Percentiles rank a stretch among this genome's conserved stretches.
Evolutionary conservation across 2,329 filamentous ascomycete genomes (phyloP).

Genomic region (Mycosphaerella sp.): DNA sequence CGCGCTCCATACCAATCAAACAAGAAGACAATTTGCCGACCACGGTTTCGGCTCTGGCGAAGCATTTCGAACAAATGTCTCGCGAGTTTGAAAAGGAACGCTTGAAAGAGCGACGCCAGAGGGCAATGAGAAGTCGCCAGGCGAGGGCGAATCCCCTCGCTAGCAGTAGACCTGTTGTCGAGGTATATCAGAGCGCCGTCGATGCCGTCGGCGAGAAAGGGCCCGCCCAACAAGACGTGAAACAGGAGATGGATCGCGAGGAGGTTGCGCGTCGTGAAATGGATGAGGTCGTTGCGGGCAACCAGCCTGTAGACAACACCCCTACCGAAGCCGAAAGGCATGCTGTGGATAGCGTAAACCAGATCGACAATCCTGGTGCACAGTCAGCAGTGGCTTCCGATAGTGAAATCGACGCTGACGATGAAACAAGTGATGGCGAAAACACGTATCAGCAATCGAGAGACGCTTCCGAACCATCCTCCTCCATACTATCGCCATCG

Average conservation of each 20-base stretch:
- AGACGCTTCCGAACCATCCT: conserved; percentile 36
- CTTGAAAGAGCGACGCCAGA: conserved; percentile 73
- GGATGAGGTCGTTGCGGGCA: conserved; percentile 17
- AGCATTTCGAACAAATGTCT: conserved; percentile 94
- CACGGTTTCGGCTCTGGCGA: conserved; percentile 84
- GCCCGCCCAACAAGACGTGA: conserved; percentile 3
- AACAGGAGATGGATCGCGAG: conserved; percentile 9
- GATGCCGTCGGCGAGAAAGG: conserved; percentile 61
- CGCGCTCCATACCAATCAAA: conserved; percentile 69
- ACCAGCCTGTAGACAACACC: conserved; percentile 19
- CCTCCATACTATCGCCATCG: conserved; percentile 47
- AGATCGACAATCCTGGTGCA: neutral
- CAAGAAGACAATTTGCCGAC: conserved; percentile 52
- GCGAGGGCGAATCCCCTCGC: conserved; percentile 82
- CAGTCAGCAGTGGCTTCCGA: conserved; percentile 4
- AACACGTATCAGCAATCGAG: conserved; percentile 62
- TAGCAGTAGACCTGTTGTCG: conserved; percentile 90
- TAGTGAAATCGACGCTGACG: conserved; percentile 44
- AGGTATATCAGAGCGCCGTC: conserved; percentile 89
- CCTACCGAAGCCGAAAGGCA: conserved; percentile 11
- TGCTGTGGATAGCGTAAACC: conserved; percentile 8
- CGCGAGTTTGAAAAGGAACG: conserved; percentile 95
- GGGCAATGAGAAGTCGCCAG: conserved; percentile 68
- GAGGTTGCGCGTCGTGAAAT: conserved; percentile 12
- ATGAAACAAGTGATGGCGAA: conserved; percentile 62